Base-by-base conservation (phyloP, 495 filamentous ascomycete species). In the Lophium mytilinum region DNA sequence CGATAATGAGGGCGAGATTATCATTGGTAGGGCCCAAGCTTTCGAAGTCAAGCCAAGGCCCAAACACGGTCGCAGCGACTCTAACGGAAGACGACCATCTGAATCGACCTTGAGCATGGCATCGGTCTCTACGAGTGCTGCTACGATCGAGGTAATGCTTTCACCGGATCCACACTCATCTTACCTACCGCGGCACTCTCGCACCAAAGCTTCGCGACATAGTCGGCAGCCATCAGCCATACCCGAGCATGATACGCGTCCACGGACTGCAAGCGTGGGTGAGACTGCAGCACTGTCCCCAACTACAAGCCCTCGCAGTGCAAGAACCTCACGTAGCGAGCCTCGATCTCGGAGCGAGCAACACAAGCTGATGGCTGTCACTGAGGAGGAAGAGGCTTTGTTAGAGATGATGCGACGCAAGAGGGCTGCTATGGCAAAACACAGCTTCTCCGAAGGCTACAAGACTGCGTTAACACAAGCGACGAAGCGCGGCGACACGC, bases 381-480 rank as follows among this genome's bases (percentile, higher is more conserved):
- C 89, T 0, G 78, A 82, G 50, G 88, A 95, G 69, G 90, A 96
- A 67, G 85, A 90, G 65, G 81, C 86, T 66, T 74, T 96, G 6
- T 73, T 96, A 8, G 86, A 88, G 60, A 86, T 88, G 12, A 83
- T 96, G 78, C 78, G 90, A 36, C 71, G 81, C 62, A 90, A 90
- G 65, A 78, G 87, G 42, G 86, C 88, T 36, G 81, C 81, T 33
- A 87, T 94, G 76, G 82, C 83, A 0, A 83, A 88, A 53, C 83
- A 84, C 53, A 79, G 85, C 49, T 83, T 88, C 56, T 72, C 81
- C 21, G 82, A 87, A 60, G 68, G 75, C 55, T 65, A 75, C 52
- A 61, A 63, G 34, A 60, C 65, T 0, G 70, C 68, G 17, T 50
- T 71, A 50, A 57, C 36, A 14, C 37, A 51, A 37, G 10, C 12